These are phyloP conservation scores for Wickerhamiella qilinensis DNA, from an alignment of 805 yeast species.

Conservation along the genomic window DNA sequence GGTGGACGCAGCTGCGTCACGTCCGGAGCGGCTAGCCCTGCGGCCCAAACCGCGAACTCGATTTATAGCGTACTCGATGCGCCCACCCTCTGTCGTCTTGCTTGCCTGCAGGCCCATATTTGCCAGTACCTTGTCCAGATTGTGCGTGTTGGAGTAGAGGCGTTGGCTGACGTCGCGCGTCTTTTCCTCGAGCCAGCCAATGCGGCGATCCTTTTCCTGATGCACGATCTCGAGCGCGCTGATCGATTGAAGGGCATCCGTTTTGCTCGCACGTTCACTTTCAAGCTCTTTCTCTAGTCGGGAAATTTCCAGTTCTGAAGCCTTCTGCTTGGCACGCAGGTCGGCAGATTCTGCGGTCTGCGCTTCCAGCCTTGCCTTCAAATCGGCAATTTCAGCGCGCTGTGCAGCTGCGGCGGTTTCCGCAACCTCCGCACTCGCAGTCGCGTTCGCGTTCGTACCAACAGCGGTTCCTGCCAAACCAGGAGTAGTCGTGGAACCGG, in stretches of 20 bases:
- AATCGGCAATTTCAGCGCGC: too few species aligned
- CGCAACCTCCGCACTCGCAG: too few species aligned
- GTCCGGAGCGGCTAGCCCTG: neutral
- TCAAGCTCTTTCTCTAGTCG: neutral
- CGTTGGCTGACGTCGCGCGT: slow-evolving; percentile 30
- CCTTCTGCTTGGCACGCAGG: too few species aligned
- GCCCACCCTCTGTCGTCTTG: slow-evolving; percentile 26
- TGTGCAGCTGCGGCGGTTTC: too few species aligned
- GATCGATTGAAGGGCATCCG: too few species aligned
- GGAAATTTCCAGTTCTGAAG: too few species aligned
- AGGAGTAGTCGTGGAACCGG: too few species aligned
- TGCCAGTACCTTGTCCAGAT: slow-evolving; percentile 45
- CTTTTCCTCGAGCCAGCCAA: slow-evolving; percentile 19
- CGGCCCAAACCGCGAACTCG: slow-evolving; percentile 53
- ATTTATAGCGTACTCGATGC: slow-evolving; percentile 23
- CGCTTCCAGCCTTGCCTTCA: too few species aligned
- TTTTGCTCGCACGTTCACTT: slow-evolving; percentile 1
- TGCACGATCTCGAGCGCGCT: neutral
- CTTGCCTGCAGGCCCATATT: slow-evolving; percentile 60
- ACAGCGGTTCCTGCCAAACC: too few species aligned
- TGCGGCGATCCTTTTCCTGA: neutral
- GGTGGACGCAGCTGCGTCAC: too few species aligned
- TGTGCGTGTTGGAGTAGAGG: slow-evolving; percentile 19
- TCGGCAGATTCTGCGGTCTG: too few species aligned
- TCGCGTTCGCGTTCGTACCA: too few species aligned